Evolutionary conservation across 83 land plant genomes (phyloP), one percentile per base, ranked within the genome.

Genomic region (Diphasiastrum complanatum): DNA sequence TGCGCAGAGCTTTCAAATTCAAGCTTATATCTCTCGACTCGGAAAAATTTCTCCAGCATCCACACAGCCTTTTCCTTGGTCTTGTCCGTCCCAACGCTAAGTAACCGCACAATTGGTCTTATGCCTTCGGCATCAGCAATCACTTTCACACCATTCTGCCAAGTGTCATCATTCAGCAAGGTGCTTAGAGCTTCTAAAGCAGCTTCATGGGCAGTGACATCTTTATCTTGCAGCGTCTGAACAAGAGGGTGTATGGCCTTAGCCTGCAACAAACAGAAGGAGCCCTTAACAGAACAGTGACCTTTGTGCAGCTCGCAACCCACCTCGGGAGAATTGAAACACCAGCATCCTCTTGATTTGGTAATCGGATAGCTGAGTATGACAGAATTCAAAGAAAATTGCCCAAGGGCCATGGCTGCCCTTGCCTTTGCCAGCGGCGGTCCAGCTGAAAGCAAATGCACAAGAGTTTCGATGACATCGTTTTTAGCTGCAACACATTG

Each of bases 251-350:
- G 28, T 0, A 85, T 19, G 24, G 83, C 83, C 12, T 69, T 72
- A 0, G 85, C 78, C 70, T 81, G 81, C 18, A 81, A 47, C 31
- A 85, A 45, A 69, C 90, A 85, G 64, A 85, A 85, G 55, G 81
- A 65, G 34, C 63, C 66, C 56, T 63, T 79, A 0, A 76, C 75
- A 8, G 74, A 61, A 46, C 90, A 85, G 37, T 68, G 11, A 3
- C 81, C 77, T 41, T 61, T 57, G 61, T 85, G 90, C 48, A 85
- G 70, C 31, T 73, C 72, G 58, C 90, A 85, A 47, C 55, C 51
- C 36, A 74, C 23, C 30, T 79, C 71, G 2, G 56, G 36, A 6
- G 81, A 72, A 50, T 76, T 62, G 43, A 73, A 56, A 48, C 90
- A 85, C 0, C 67, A 46, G 79, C 83, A 79, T 26, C 60, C 77